Percentiles rank a stretch among this genome's conserved stretches.
Evolutionary conservation across 2,329 filamentous ascomycete species (phyloP).

Genomic region (Claviceps maximensis): DNA sequence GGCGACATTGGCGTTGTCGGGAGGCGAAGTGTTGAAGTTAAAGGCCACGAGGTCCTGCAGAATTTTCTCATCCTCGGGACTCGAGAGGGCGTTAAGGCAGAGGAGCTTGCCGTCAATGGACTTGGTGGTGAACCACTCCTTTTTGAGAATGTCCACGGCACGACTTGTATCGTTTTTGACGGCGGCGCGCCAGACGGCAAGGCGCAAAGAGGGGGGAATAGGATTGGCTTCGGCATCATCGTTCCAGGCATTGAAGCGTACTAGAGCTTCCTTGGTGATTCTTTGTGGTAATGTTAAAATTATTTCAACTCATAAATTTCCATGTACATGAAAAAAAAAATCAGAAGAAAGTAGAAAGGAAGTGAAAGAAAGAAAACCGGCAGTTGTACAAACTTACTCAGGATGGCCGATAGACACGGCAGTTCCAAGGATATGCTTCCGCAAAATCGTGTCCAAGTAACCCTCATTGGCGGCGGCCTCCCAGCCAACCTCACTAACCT

Average conservation of each 20-base stretch:
- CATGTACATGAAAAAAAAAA: neutral
- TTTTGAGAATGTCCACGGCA: slow-evolving; percentile 61
- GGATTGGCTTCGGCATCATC: slow-evolving; percentile 52
- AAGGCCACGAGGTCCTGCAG: slow-evolving; percentile 59
- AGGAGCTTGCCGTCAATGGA: slow-evolving; percentile 89
- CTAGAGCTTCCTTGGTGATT: slow-evolving; percentile 58
- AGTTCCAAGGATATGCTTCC: slow-evolving; percentile 64
- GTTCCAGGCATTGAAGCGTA: slow-evolving; percentile 69
- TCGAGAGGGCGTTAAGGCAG: slow-evolving; percentile 62
- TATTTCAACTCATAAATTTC: too few species aligned
- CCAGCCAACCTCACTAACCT: slow-evolving; percentile 74
- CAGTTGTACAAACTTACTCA: slow-evolving; percentile 34
- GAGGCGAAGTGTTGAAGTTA: slow-evolving; percentile 55
- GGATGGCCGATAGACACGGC: slow-evolving; percentile 69
- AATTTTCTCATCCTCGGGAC: slow-evolving; percentile 54
- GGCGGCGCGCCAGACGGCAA: slow-evolving; percentile 66
- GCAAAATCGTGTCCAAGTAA: slow-evolving; percentile 69
- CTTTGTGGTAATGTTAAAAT: too few species aligned
- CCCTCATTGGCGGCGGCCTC: slow-evolving; percentile 66
- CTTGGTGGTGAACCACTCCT: slow-evolving; percentile 70
- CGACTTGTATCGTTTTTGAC: slow-evolving; percentile 56
- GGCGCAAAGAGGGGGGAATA: slow-evolving; percentile 71
- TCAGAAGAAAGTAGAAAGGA: neutral
- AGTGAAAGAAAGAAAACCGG: neutral
- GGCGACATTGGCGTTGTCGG: slow-evolving; percentile 54